phyloP scores from a whole-genome alignment of 495 filamentous ascomycete species.

The Chaetomidium leptoderma region DNA sequence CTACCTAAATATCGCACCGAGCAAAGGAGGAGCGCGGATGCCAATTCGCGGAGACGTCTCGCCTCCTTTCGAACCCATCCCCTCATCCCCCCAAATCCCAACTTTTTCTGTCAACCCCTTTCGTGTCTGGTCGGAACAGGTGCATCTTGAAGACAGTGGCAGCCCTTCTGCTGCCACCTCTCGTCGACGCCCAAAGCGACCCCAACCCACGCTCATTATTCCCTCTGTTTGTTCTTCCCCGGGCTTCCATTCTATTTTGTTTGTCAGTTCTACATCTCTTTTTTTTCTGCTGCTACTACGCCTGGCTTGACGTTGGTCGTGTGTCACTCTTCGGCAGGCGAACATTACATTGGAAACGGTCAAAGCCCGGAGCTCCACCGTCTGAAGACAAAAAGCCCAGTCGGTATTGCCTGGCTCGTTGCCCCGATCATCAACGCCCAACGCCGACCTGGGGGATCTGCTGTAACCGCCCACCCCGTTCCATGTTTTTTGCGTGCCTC shows the following conservation, averaged over 20 bases:
- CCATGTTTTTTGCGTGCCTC: constrained; percentile 23
- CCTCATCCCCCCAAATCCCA: constrained; percentile 6
- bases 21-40: not conserved
- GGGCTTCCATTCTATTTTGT: not conserved
- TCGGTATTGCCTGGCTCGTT: not conserved
- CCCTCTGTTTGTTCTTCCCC: not conserved
- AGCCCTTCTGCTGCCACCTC: not conserved
- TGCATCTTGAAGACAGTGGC: not conserved
- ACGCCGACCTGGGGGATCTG: constrained; percentile 11
- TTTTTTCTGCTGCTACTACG: not conserved
- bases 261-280: not conserved
- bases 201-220: constrained; percentile 8
- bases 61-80: constrained; percentile 9
- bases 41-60: constrained; percentile 8
- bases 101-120: not conserved
- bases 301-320: not conserved
- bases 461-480: constrained; percentile 23
- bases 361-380: constrained; percentile 16
- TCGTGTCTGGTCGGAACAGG: not conserved
- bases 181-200: not conserved
- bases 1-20: constrained; percentile 11
- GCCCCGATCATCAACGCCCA: constrained; percentile 2
- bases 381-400: constrained; percentile 1
- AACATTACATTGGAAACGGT: not conserved
- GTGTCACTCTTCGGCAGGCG: not conserved